These are phyloP conservation scores for Dactylellina leptospora DNA, from an alignment of 2,329 filamentous ascomycete genomes.

Conservation along the genomic window DNA sequence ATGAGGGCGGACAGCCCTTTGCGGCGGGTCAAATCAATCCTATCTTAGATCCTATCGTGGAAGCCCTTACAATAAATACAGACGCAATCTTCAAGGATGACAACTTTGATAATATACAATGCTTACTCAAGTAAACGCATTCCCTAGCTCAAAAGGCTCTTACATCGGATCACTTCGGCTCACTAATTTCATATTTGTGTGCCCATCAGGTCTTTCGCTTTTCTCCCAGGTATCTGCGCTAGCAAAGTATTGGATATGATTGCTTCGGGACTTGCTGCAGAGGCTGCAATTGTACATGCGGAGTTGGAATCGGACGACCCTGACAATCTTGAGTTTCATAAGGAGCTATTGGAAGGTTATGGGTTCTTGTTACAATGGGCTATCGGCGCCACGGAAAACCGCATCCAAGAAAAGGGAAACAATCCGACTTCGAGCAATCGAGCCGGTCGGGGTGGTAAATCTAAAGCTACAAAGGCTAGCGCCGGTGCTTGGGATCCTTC, in stretches of 20 bases:
- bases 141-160: too few relatives aligned
- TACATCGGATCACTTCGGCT: too few relatives aligned
- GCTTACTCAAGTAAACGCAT: slow-evolving; percentile 85
- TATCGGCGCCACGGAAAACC: slow-evolving; percentile 90
- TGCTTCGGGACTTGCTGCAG: slow-evolving; percentile 82
- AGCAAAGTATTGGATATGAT: slow-evolving; percentile 93
- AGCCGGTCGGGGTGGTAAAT: slow-evolving; percentile 75
- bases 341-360: slow-evolving; percentile 90
- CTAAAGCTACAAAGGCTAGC: slow-evolving; percentile 75
- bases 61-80: slow-evolving; percentile 88
- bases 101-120: slow-evolving; percentile 91
- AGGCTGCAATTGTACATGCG: slow-evolving; percentile 83
- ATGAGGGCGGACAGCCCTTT: slow-evolving; percentile 87
- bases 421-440: slow-evolving; percentile 68
- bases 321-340: slow-evolving; percentile 84
- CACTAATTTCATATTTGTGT: neutral
- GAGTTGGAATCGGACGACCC: slow-evolving; percentile 93
- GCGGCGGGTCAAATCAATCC: slow-evolving; percentile 81
- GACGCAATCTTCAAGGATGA: slow-evolving; percentile 82
- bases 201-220: slow-evolving; percentile 74
- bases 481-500: slow-evolving; percentile 89
- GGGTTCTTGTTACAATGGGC: slow-evolving; percentile 95
- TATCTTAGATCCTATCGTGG: slow-evolving; percentile 88
- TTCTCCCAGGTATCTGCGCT: slow-evolving; percentile 80
- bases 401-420: slow-evolving; percentile 87